phyloP scores from a whole-genome alignment of 331 rosid genomes.

The Pyracantha coccinea region DNA sequence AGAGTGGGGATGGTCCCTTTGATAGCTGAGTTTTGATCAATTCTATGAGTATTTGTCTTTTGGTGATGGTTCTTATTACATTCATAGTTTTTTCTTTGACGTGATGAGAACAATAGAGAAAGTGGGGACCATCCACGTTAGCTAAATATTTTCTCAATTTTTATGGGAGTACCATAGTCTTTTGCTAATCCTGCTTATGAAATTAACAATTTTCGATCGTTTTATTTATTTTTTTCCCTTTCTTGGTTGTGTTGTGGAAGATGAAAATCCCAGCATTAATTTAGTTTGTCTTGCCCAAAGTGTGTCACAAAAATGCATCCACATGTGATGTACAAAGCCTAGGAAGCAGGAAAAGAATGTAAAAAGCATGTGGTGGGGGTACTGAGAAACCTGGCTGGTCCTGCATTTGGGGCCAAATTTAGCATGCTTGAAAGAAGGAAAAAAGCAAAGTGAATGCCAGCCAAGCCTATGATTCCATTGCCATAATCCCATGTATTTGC shows the following conservation, averaged over 20 bases:
- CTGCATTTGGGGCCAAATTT: conserved; percentile 14
- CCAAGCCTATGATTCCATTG: too few relatives aligned
- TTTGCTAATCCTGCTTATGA: background rate
- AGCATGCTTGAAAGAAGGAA: background rate
- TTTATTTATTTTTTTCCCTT: background rate
- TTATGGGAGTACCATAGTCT: background rate
- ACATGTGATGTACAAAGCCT: conserved; percentile 13
- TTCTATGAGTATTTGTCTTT: too few relatives aligned
- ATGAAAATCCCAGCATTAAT: background rate
- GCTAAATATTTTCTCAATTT: too few relatives aligned
- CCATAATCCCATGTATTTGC: too few relatives aligned
- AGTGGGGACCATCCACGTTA: too few relatives aligned
- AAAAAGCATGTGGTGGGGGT: conserved; percentile 12
- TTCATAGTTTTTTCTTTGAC: too few relatives aligned
- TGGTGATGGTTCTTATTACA: too few relatives aligned
- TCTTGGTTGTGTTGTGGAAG: conserved; percentile 1
- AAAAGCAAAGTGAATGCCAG: background rate
- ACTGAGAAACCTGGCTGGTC: background rate
- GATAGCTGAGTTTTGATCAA: too few relatives aligned
- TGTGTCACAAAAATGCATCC: conserved; percentile 9
- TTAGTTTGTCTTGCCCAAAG: conserved; percentile 12
- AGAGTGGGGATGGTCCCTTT: too few relatives aligned
- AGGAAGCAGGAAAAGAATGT: conserved; percentile 13
- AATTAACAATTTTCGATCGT: background rate
- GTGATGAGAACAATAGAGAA: too few relatives aligned